Conservation (phyloP, 306 rosid genomes). For the Senna siamea region DNA sequence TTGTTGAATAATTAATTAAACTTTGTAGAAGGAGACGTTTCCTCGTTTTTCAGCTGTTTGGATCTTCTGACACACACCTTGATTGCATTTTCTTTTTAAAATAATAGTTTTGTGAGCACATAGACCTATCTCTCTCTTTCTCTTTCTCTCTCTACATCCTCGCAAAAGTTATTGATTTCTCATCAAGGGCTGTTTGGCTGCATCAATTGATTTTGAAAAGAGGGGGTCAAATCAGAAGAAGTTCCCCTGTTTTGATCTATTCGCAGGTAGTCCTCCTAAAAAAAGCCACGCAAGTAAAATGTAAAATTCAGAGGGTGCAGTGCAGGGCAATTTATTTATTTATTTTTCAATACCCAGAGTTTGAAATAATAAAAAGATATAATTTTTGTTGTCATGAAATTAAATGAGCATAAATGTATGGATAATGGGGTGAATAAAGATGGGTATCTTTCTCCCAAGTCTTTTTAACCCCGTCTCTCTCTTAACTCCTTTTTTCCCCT, state of each 20-base stretch:
- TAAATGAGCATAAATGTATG: constrained; percentile 44
- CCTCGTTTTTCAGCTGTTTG: constrained; percentile 92
- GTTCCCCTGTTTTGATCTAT: constrained; percentile 58
- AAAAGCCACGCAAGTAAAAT: constrained; percentile 32
- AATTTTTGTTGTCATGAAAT: background rate
- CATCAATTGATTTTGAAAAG: constrained; percentile 77
- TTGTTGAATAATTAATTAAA: constrained; percentile 43
- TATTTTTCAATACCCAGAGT: constrained; percentile 26
- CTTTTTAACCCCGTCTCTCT: constrained; percentile 57
- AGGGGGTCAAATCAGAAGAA: constrained; percentile 76
- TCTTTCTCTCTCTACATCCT: constrained; percentile 38
- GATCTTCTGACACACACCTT: constrained; percentile 83
- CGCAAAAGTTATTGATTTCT: constrained; percentile 55
- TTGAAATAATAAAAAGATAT: background rate
- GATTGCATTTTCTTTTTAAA: constrained; percentile 43
- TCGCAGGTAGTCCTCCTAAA: constrained; percentile 64
- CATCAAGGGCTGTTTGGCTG: constrained; percentile 63
- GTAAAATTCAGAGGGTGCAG: background rate
- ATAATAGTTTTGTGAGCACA: constrained; percentile 43
- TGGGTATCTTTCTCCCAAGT: constrained; percentile 68
- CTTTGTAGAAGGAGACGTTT: constrained; percentile 91
- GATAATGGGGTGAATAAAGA: constrained; percentile 87
- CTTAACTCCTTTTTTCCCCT: constrained; percentile 48
- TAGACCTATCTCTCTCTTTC: constrained; percentile 43
- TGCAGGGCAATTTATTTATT: background rate